Evolutionary conservation across 306 rosid genomes (phyloP).

Genomic region (peach (Prunus persica)): Prunus_persica_NCBIv2 NC_034012.1:300501-301000

Average conservation of each 20-base stretch:
- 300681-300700: neutral
- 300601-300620: neutral
- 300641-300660: neutral
- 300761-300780: neutral
- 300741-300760: neutral
- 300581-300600: neutral
- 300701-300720: neutral
- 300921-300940: neutral
- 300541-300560: neutral
- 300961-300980: neutral
- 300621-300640: too few relatives aligned
- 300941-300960: neutral
- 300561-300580: too few relatives aligned
- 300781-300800: neutral
- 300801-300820: slow-evolving; percentile 8
- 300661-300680: neutral
- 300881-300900: neutral
- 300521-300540: neutral
- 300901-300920: neutral
- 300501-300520: neutral
- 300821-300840: slow-evolving; percentile 8
- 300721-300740: neutral
- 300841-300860: neutral
- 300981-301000: neutral
- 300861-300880: neutral